These are phyloP conservation scores for cucumber (Cucumis sativus) DNA, from an alignment of 306 rosid species.

Conservation along the genomic window Cucumber_9930_V3 NC_026659.2:3120501-3121000, in stretches of 20 bases:
- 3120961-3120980: slow-evolving; percentile 52
- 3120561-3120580: slow-evolving; percentile 34
- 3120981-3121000: slow-evolving; percentile 21
- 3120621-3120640: slow-evolving; percentile 39
- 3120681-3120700: slow-evolving; percentile 53
- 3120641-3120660: slow-evolving; percentile 38
- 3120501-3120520: slow-evolving; percentile 45
- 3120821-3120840: slow-evolving; percentile 51
- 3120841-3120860: slow-evolving; percentile 40
- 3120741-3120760: slow-evolving; percentile 43
- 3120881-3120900: slow-evolving; percentile 64
- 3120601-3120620: slow-evolving; percentile 41
- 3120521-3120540: slow-evolving; percentile 34
- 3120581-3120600: slow-evolving; percentile 17
- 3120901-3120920: slow-evolving; percentile 53
- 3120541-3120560: slow-evolving; percentile 44
- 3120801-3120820: slow-evolving; percentile 69
- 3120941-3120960: slow-evolving; percentile 48
- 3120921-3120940: slow-evolving; percentile 50
- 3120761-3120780: slow-evolving; percentile 39
- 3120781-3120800: slow-evolving; percentile 37
- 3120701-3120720: slow-evolving; percentile 21
- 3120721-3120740: slow-evolving; percentile 48
- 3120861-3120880: slow-evolving; percentile 73
- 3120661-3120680: slow-evolving; percentile 62